Base-by-base conservation (phyloP, 306 rosid genomes). In the Cicer yamashitae region DNA sequence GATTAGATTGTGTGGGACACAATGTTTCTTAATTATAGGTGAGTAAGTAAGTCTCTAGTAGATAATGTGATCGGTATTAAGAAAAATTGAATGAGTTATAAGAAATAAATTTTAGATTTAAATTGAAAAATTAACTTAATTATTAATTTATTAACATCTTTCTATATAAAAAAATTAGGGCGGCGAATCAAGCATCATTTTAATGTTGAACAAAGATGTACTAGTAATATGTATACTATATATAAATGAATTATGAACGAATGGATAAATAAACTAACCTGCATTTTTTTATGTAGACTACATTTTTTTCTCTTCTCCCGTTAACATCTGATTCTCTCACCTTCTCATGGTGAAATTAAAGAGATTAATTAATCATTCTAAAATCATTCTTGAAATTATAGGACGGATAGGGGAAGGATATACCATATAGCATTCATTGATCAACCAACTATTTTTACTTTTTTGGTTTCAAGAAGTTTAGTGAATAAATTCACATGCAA, bases 261-360 rank as follows among this genome's bases (percentile, higher is more conserved):
- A 60, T 12, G 38, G 60, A 75, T 10, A 45, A 2, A 22, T 15
- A 53, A 76, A 79, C 59, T 70, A 74, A 90, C 99, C 99, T 89
- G 98, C 99, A 96, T 71, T 92, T 92, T 80, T 69, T 84, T 72
- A 96, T 75, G 79, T 84, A 70, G 83, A 90, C 99, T 18, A 86
- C 88, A 69, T 86, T 92, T 78, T 75, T 94, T 71, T 92, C 99
- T 78, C 80, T 89, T 85, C 82, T 82, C 56, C 98, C 98, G 58
- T 87, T 70, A 84, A 87, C 60, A 75, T 89, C 93, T 0, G 96
- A 89, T 77, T 92, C 96, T 75, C 76, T 87, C 61, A 94, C 96
- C 99, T 94, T 82, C 60, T 41, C 78, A 82, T 34, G 51, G 67
- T 53, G 56, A 81, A 77, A 67, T 41, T 62, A 60, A 79, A 68